Evolutionary conservation across 805 yeast species (phyloP), one percentile per base, ranked within the genome.

Genomic region (Metschnikowia kunwiensis): DNA sequence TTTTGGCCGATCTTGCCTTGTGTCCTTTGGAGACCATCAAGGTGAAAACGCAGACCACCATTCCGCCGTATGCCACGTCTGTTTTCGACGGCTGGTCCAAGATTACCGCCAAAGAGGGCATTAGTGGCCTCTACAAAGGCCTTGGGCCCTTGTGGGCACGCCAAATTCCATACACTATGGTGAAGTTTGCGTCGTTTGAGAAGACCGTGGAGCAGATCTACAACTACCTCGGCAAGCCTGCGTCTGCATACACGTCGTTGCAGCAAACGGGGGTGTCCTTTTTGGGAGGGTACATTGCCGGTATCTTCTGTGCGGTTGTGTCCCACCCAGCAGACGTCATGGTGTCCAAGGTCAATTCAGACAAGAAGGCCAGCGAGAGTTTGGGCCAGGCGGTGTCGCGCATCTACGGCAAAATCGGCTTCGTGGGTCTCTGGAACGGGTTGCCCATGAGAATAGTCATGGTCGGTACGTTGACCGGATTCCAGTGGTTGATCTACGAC

Each of bases 311-410:
- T 72, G 97, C 98, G 6, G 68, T 84, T 34, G 93, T 89, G 12
- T 89, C 97, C 18, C 97, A 93, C 62, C 98, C 98, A 14, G 97
- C 97, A n/a, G 98, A 91, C 63, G 97, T 91, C 22, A 82, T 93
- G 95, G 97, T 91, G 17, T 85, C 95, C 32, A 86, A 88, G 74
- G 78, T 93, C 54, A 89, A 86, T 60, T 74, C 82, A 42, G 88
- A 79, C 52, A 78, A 76, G 53, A 64, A 62, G 57, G 73, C 80
- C 22, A 72, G 71, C 32, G 95, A 88, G 66, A 55, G 82, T 5
- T 72, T 76, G 53, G 80, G 81, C 19, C 65, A 68, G 21, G 93
- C 94, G 8, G 71, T 85, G 27, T 51, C 63, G 42, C 77, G 93
- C 54, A 89, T 91, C 53, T 91, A 89, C 61, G 60, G 68, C 38